Evolutionary conservation across 345 rosid species (phyloP).

Genomic region (Dimocarpus longan): DNA sequence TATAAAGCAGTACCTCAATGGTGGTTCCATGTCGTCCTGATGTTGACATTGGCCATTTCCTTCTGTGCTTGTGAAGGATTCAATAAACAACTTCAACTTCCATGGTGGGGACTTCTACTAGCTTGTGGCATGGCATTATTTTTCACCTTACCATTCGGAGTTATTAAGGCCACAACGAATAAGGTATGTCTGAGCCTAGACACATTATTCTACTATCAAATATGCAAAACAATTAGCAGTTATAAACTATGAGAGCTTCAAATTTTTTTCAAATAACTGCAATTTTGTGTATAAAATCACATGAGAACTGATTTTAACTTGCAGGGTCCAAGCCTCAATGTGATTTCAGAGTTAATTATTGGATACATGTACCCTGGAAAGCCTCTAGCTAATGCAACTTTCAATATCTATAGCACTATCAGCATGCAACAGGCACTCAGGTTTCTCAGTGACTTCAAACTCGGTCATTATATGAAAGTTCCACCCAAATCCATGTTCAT

Average conservation of each 20-base stretch:
- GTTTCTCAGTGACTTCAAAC: constrained; percentile 57
- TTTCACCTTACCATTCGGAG: constrained; percentile 54
- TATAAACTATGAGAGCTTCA: neutral
- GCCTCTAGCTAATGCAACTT: constrained; percentile 54
- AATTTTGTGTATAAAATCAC: neutral
- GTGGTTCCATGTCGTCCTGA: constrained; percentile 45
- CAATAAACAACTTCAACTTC: constrained; percentile 50
- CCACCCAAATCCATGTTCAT: constrained; percentile 62
- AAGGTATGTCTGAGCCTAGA: constrained; percentile 27
- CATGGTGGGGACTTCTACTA: constrained; percentile 57
- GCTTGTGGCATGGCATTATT: constrained; percentile 42
- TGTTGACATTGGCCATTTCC: constrained; percentile 35
- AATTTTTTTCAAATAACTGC: neutral
- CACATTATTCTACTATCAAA: neutral
- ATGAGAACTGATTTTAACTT: neutral
- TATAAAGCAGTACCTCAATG: constrained; percentile 49
- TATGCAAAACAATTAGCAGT: neutral
- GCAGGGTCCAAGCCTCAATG: constrained; percentile 52
- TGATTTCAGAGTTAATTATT: constrained; percentile 52
- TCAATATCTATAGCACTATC: constrained; percentile 50
- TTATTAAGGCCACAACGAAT: constrained; percentile 62
- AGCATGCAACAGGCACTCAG: constrained; percentile 48
- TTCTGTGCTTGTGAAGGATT: constrained; percentile 52
- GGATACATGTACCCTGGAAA: constrained; percentile 61
- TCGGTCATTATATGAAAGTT: constrained; percentile 66